A percentile compares a stretch with the other conserved stretches of the same genome.
Evolutionary conservation across 1,139 yeast species (phyloP).

Genomic region (Candida glucosophila): DNA sequence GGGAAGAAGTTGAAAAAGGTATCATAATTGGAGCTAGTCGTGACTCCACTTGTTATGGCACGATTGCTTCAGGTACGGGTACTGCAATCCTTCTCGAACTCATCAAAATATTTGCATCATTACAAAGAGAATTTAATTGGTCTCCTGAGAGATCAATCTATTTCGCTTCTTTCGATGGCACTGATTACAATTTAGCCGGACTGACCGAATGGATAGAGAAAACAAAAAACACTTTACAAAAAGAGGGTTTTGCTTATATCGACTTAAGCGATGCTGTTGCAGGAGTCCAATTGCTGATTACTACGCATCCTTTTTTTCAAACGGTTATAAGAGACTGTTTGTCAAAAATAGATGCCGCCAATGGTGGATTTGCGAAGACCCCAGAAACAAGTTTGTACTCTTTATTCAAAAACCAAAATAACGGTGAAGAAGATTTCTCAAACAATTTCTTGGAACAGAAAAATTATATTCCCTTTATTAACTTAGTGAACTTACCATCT

Average conservation of each 20-base stretch:
- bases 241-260: slow-evolving; percentile 64
- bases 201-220: slow-evolving; percentile 71
- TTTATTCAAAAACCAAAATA: slow-evolving; percentile 17
- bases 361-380: slow-evolving; percentile 2
- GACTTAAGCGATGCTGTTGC: slow-evolving; percentile 71
- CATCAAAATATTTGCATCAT: slow-evolving; percentile 58
- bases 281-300: slow-evolving; percentile 50
- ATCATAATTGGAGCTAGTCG: slow-evolving; percentile 79
- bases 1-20: slow-evolving; percentile 70
- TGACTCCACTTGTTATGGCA: slow-evolving; percentile 73
- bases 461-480: slow-evolving; percentile 62
- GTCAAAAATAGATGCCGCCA: slow-evolving; percentile 16
- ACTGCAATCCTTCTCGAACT: slow-evolving; percentile 66
- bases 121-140: slow-evolving; percentile 68
- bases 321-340: slow-evolving; percentile 34
- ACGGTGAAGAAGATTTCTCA: slow-evolving; percentile 18
- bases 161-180: slow-evolving; percentile 82
- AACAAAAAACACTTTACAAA: slow-evolving; percentile 41
- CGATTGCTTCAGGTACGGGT: slow-evolving; percentile 67
- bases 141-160: slow-evolving; percentile 73
- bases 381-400: slow-evolving; percentile 16
- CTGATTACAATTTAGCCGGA: slow-evolving; percentile 79
- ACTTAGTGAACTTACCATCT: slow-evolving; percentile 62
- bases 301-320: slow-evolving; percentile 61
- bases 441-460: slow-evolving; percentile 44